These are phyloP conservation scores for Eucalyptus grandis DNA, from an alignment of 345 rosid species.

Conservation along the genomic window DNA sequence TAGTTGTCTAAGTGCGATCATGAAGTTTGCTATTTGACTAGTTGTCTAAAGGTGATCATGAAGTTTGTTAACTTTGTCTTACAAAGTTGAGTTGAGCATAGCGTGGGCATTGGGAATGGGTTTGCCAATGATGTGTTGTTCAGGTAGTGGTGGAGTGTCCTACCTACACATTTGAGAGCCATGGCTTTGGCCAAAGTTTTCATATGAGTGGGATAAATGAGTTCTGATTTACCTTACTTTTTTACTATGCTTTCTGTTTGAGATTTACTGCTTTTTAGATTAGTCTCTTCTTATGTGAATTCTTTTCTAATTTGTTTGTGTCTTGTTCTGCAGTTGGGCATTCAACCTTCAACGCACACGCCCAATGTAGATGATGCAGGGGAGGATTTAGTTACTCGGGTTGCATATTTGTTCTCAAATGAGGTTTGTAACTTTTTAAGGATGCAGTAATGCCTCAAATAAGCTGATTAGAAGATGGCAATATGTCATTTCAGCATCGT, in stretches of 20 bases:
- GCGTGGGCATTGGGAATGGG: neutral
- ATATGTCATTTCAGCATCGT: neutral
- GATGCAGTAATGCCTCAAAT: neutral
- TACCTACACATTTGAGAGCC: neutral
- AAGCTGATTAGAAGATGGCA: neutral
- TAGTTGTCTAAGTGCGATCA: neutral
- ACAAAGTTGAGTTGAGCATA: neutral
- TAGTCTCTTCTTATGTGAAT: neutral
- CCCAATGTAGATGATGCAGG: conserved; percentile 52
- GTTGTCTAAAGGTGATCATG: neutral
- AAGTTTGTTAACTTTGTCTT: neutral
- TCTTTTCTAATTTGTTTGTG: neutral
- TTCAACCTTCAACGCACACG: conserved; percentile 22
- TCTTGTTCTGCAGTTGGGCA: conserved; percentile 54
- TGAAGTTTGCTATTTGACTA: neutral
- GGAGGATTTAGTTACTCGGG: conserved; percentile 39
- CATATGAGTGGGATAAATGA: neutral
- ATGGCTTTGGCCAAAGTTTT: neutral
- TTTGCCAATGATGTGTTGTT: neutral
- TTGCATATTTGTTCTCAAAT: conserved; percentile 45
- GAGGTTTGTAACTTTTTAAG: conserved; percentile 43
- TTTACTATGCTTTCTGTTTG: neutral
- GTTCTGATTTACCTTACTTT: neutral
- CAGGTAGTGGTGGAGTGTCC: neutral
- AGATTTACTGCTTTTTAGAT: neutral